Percentiles rank a stretch among this genome's conserved stretches.
These are phyloP conservation scores for Meyerozyma guilliermondii DNA, from an alignment of 1,139 yeast species.

Conservation along the genomic window DNA sequence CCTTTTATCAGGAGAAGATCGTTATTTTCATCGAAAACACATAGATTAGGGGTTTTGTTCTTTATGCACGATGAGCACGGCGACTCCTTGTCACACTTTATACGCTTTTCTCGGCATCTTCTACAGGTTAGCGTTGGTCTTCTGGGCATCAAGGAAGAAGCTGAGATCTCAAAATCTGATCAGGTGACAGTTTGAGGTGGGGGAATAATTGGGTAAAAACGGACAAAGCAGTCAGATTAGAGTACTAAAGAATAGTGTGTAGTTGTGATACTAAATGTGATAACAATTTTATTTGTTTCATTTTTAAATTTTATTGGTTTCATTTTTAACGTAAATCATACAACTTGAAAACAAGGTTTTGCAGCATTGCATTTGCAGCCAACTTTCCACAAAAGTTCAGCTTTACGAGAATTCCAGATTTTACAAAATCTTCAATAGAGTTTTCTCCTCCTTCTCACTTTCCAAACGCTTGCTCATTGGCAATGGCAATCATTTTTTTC, in stretches of 20 bases:
- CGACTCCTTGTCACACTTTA: constrained; percentile 30
- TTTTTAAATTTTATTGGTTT: background rate
- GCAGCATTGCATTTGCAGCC: background rate
- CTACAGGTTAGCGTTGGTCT: constrained; percentile 32
- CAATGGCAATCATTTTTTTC: background rate
- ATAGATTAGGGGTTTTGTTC: background rate
- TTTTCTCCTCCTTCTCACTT: no score
- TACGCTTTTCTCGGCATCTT: constrained; percentile 30
- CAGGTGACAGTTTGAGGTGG: background rate
- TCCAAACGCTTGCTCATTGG: background rate
- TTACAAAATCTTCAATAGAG: no score
- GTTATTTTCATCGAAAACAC: background rate
- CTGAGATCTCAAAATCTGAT: background rate
- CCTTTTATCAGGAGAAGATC: background rate
- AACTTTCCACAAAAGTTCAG: no score
- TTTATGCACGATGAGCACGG: constrained; percentile 36
- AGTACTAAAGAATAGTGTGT: no score
- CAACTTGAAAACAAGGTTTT: background rate
- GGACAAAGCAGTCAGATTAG: no score
- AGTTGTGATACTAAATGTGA: no score
- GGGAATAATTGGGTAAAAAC: no score
- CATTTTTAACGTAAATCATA: background rate
- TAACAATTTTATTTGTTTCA: background rate
- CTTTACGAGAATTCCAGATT: no score
- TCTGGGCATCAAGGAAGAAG: background rate